A percentile compares a stretch with the other conserved stretches of the same genome.
phyloP scores from a whole-genome alignment of 129 eudicot species.

The Chrysanthemum makinoi region DNA sequence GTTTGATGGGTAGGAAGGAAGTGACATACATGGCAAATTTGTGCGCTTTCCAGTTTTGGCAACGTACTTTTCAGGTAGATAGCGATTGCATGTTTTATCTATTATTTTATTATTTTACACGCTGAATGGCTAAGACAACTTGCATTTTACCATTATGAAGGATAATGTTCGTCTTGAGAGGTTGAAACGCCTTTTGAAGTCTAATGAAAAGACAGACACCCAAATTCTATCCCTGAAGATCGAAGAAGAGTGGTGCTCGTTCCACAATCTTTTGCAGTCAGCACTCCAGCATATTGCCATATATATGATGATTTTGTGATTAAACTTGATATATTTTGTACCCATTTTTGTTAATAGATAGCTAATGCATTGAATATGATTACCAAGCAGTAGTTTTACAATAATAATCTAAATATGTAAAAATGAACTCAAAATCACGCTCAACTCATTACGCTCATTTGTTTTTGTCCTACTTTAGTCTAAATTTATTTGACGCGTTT shows the following conservation, averaged over 20 bases:
- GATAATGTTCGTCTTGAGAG: slow-evolving; percentile 65
- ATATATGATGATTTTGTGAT: slow-evolving; percentile 53
- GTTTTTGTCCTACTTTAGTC: background rate
- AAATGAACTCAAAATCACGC: too few species aligned
- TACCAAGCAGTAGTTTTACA: background rate
- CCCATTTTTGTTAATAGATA: background rate
- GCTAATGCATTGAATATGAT: slow-evolving; percentile 2
- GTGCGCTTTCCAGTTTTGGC: slow-evolving; percentile 89
- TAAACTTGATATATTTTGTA: background rate
- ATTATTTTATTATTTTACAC: slow-evolving; percentile 1
- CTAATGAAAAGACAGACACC: slow-evolving; percentile 33
- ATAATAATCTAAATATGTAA: background rate
- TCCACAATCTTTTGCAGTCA: slow-evolving; percentile 72
- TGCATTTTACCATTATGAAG: slow-evolving; percentile 41
- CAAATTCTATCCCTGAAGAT: slow-evolving; percentile 30
- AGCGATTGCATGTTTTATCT: background rate
- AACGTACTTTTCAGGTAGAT: slow-evolving; percentile 63
- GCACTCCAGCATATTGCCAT: slow-evolving; percentile 67
- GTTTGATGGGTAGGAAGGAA: slow-evolving; percentile 74
- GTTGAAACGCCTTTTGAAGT: slow-evolving; percentile 43
- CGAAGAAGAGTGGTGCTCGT: slow-evolving; percentile 89
- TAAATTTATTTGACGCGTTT: background rate
- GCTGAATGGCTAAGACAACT: slow-evolving; percentile 18
- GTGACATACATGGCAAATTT: slow-evolving; percentile 60
- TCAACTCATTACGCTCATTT: background rate